Evolutionary conservation across 257 asterid genomes (phyloP).

Genomic region (Galeopsis tetrahit): DNA sequence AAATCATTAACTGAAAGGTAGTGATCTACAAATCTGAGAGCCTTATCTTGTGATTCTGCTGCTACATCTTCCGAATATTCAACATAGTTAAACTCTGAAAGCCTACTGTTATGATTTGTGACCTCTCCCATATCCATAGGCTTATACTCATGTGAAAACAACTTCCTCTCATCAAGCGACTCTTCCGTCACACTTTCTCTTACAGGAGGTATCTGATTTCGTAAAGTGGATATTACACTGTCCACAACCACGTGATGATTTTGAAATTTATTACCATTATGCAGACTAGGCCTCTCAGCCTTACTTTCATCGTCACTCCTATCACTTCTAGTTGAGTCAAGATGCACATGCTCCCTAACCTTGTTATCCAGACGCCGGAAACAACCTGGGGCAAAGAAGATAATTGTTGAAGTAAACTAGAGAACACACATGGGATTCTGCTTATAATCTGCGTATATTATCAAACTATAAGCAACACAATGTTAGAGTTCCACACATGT

Average conservation of each 20-base stretch:
- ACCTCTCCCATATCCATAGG: conserved; percentile 35
- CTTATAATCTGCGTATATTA: conserved; percentile 17
- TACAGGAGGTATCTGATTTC: conserved; percentile 33
- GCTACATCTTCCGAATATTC: conserved; percentile 58
- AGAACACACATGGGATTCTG: conserved; percentile 13
- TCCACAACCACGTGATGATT: conserved; percentile 1
- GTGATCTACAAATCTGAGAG: conserved; percentile 66
- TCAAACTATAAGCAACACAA: conserved; percentile 17
- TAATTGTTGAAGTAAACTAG: conserved; percentile 22
- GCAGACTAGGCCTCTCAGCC: conserved; percentile 28
- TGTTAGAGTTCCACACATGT: conserved; percentile 11
- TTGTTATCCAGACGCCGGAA: conserved; percentile 42
- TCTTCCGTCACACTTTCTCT: conserved; percentile 31
- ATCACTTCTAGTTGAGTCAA: conserved; percentile 42
- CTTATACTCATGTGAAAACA: conserved; percentile 31
- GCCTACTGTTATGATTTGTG: conserved; percentile 33
- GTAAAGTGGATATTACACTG: conserved; percentile 31
- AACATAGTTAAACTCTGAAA: conserved; percentile 29
- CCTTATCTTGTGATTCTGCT: conserved; percentile 50
- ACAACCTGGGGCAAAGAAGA: conserved; percentile 41
- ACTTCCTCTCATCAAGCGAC: conserved; percentile 34
- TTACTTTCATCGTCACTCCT: conserved; percentile 32
- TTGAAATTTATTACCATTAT: conserved; percentile 26
- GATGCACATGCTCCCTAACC: conserved; percentile 20
- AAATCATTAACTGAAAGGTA: conserved; percentile 57